Evolutionary conservation across 2,329 filamentous ascomycete genomes (phyloP), one percentile per base, ranked within the genome.

Genomic region (Stemphylium vesicarium): DNA sequence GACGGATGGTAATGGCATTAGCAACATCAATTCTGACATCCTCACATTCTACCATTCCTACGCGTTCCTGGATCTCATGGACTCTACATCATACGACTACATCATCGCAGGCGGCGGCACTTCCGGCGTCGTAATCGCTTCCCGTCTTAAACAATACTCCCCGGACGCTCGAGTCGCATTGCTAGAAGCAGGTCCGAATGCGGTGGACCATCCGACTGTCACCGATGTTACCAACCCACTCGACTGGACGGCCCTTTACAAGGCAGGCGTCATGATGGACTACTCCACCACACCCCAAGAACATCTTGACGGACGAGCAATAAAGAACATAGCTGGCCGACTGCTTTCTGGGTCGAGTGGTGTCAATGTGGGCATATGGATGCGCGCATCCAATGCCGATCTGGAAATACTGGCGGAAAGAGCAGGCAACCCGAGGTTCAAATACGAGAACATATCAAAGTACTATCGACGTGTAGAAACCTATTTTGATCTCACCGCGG

Each of bases 41-140:
- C 22, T 7, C 22, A 7, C 22, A 24, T 24, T 24, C 5, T 24
- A 24, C 22, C 7, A 24, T 6, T 24, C 7, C 22, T 24, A 5
- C 4, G 7, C 22, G 22, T 6, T 24, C 7, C 4, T 24, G 22
- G 22, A 3, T 7, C 2, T 24, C 22, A 46, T 50, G 53, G 43
- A 29, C 6, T 36, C 39, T 12, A 15, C 37, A 24, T 64, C 54
- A 7, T 24, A 7, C 42, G 61, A 64, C 40, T 63, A 60, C 32
- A 57, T 70, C n/a, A 40, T 71, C 9, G 64, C 69, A 6, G 68
- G 68, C 2, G 68, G 67, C 16, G 68, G 68, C 4, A 69, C 62
- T 2, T 64, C 64, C 11, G 68, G 68, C 13, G 53, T 64, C 7
- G 51, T 54, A 4, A 59, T 69, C 8, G 68, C 64, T 13, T 59